Conservation (phyloP, 306 rosid genomes). For the Vigna mungo region DNA sequence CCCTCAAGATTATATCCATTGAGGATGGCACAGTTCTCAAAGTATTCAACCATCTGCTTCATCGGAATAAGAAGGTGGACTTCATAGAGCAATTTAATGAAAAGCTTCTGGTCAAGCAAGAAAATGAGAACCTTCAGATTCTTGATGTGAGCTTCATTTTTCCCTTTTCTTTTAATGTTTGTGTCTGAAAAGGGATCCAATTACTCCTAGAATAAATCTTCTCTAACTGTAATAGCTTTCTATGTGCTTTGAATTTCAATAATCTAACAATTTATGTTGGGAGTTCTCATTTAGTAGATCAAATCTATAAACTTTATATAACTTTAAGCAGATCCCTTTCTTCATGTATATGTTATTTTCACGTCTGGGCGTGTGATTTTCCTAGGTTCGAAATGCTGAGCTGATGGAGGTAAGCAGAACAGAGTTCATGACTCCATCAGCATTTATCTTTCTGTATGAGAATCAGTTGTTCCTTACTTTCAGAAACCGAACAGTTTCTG, state of each 20-base stretch:
- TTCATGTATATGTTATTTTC: background rate
- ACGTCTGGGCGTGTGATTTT: constrained; percentile 25
- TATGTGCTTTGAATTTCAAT: background rate
- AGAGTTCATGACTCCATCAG: constrained; percentile 94
- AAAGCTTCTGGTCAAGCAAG: constrained; percentile 97
- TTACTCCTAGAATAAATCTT: background rate
- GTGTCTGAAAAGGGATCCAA: background rate
- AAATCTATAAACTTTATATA: background rate
- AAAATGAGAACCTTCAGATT: constrained; percentile 94
- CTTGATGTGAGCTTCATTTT: constrained; percentile 71
- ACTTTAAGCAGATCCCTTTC: background rate
- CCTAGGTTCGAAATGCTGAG: constrained; percentile 81
- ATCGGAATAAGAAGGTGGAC: constrained; percentile 91
- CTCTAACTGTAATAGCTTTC: background rate
- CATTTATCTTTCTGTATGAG: constrained; percentile 88
- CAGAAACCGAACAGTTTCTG: constrained; percentile 84
- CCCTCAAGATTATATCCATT: constrained; percentile 87
- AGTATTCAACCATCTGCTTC: constrained; percentile 85
- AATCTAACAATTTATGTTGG: background rate
- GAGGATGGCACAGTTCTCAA: constrained; percentile 97
- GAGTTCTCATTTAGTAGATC: background rate
- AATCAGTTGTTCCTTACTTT: constrained; percentile 91
- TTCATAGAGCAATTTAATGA: constrained; percentile 98
- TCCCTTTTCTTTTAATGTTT: background rate
- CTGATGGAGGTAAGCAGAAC: constrained; percentile 75